A percentile compares a stretch with the other conserved stretches of the same genome.
phyloP scores from a whole-genome alignment of 2,329 filamentous ascomycete genomes.

The Cercospora brassicicola region DNA sequence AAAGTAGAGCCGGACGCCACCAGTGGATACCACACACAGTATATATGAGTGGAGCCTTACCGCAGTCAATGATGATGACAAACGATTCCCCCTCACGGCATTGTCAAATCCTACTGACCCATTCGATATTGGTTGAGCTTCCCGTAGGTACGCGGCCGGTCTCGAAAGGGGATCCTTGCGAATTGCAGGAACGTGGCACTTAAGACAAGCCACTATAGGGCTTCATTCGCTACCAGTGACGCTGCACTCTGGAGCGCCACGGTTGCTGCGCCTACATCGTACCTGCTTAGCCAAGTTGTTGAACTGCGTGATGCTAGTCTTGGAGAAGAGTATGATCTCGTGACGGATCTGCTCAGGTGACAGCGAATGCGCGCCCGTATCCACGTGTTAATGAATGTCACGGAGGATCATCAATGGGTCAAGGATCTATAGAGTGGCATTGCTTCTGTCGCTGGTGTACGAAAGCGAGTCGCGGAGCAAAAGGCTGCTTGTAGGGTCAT shows the following conservation, averaged over 20 bases:
- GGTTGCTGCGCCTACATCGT: neutral
- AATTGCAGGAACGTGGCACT: slow-evolving; percentile 7
- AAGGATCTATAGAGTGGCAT: neutral
- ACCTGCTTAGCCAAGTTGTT: slow-evolving; percentile 4
- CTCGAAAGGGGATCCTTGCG: slow-evolving; percentile 5
- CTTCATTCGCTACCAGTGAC: neutral
- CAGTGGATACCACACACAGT: neutral
- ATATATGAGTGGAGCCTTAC: neutral
- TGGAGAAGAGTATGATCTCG: neutral
- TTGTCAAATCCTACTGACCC: neutral
- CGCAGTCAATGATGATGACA: neutral
- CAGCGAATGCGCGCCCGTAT: neutral
- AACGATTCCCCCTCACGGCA: neutral
- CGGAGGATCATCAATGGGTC: neutral
- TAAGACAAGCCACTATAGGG: slow-evolving; percentile 6
- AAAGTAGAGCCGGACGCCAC: neutral
- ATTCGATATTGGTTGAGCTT: neutral
- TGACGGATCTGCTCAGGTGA: neutral
- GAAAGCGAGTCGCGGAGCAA: slow-evolving; percentile 2
- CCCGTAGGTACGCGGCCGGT: neutral
- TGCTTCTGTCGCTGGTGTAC: neutral
- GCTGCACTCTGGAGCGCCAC: neutral
- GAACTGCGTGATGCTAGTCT: neutral
- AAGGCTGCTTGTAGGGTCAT: neutral
- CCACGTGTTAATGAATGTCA: neutral